Evolutionary conservation across 2,329 filamentous ascomycete species (phyloP), one percentile per base, ranked within the genome.

Genomic region (Aureobasidium leucospermi): DNA sequence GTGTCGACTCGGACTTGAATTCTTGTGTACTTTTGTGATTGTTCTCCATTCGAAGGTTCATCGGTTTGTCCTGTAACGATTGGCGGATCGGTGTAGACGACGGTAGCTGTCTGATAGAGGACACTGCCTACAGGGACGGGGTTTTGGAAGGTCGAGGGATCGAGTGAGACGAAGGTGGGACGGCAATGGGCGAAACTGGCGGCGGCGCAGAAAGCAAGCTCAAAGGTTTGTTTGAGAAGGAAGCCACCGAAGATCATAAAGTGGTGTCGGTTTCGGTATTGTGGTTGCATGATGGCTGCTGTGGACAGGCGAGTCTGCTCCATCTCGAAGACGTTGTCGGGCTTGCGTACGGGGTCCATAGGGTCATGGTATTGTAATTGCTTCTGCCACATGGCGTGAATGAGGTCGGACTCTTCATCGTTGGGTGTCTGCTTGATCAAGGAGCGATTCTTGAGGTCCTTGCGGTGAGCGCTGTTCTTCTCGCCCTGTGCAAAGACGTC

Each of bases 231-330:
- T 68, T 88, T 88, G 10, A 90, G 77, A 10, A 90, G 79, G 69
- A 86, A 89, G 13, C 87, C 87, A 55, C 87, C 87, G 66, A 90
- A 90, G 58, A 90, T 88, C 86, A 89, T 89, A 70, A 87, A 88
- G 66, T 87, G 85, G 71, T 89, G 86, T 1, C 84, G 73, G 70
- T 87, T 87, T 49, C 85, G 81, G 69, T 85, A 82, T 70, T 88
- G 85, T 0, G 87, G 87, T 69, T 89, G 86, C 87, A 90, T 90
- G 64, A 90, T 88, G 65, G 81, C 82, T 10, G 87, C 85, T 1
- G 85, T 85, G 66, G 82, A 81, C 34, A 89, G 80, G 36, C 77
- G 76, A 1, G 85, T 84, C 64, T 81, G 79, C 62, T 83, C 77
- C 80, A 90, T 89, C 67, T 79, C 81, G 39, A 81, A 72, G 2